A percentile compares a stretch with the other conserved stretches of the same genome.
Evolutionary conservation across 495 filamentous ascomycete species (phyloP).

Genomic region (Emericellopsis terricola): DNA sequence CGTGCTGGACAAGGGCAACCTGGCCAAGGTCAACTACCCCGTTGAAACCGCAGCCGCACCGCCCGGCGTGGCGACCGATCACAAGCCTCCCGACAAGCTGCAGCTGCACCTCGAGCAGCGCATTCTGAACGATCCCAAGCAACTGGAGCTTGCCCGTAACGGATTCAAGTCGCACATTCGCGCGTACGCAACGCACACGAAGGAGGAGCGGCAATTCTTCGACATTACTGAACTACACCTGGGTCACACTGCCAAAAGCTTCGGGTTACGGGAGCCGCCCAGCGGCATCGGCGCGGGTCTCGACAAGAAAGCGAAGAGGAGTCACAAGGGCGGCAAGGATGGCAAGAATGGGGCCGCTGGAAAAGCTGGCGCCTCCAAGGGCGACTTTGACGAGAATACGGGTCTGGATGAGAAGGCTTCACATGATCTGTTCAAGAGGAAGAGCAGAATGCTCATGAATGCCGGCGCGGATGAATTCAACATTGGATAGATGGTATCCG

Average conservation of each 20-base stretch:
- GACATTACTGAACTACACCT: slow-evolving; percentile 78
- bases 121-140: slow-evolving; percentile 17
- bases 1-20: slow-evolving; percentile 36
- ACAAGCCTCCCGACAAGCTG: slow-evolving; percentile 24
- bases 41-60: slow-evolving; percentile 9
- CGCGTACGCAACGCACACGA: slow-evolving; percentile 86
- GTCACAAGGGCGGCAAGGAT: slow-evolving; percentile 8
- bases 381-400: slow-evolving; percentile 19
- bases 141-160: slow-evolving; percentile 53
- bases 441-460: slow-evolving; percentile 63
- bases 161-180: slow-evolving; percentile 84
- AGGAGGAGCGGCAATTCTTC: slow-evolving; percentile 65
- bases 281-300: slow-evolving; percentile 48
- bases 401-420: slow-evolving; percentile 13
- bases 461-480: slow-evolving; percentile 65
- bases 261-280: slow-evolving; percentile 73
- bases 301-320: slow-evolving; percentile 16
- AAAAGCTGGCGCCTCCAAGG: slow-evolving; percentile 5
- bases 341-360: slow-evolving; percentile 1
- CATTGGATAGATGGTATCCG: slow-evolving; percentile 39
- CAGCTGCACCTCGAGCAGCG: slow-evolving; percentile 31
- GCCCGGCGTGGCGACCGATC: slow-evolving; percentile 17
- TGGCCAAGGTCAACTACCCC: slow-evolving; percentile 19
- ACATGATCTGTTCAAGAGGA: slow-evolving; percentile 34
- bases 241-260: slow-evolving; percentile 86